phyloP scores from a whole-genome alignment of 352 stramenopile genomes.

The Globisporangium camurandrum region DNA sequence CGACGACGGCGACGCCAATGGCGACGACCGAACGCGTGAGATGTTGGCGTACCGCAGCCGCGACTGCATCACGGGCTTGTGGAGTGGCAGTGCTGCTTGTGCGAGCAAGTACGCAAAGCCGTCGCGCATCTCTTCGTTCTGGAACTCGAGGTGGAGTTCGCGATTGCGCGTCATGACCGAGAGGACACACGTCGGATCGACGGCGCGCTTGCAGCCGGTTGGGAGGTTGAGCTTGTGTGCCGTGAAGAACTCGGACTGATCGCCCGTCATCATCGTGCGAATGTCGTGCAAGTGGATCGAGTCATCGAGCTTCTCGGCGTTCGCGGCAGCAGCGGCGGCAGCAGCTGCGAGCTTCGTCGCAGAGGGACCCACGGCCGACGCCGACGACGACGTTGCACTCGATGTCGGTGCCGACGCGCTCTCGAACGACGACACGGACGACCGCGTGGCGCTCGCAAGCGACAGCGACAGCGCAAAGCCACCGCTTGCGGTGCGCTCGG shows the following conservation, averaged over 20 bases:
- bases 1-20: slow-evolving; percentile 5
- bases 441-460: slow-evolving; percentile 14
- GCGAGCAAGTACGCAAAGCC: slow-evolving; percentile 63
- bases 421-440: slow-evolving; percentile 20
- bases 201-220: slow-evolving; percentile 38
- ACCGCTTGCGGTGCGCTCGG: slow-evolving; percentile 56
- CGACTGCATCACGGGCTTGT: background rate
- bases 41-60: slow-evolving; percentile 11
- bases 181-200: slow-evolving; percentile 49
- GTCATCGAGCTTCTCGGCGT: slow-evolving; percentile 40
- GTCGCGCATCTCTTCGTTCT: slow-evolving; percentile 54
- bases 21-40: slow-evolving; percentile 9
- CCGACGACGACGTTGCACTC: background rate
- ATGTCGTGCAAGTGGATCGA: slow-evolving; percentile 59
- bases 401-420: slow-evolving; percentile 4
- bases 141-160: slow-evolving; percentile 65
- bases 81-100: slow-evolving; percentile 49
- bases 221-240: slow-evolving; percentile 30
- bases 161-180: slow-evolving; percentile 53
- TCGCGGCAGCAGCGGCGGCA: slow-evolving; percentile 9
- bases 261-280: slow-evolving; percentile 29
- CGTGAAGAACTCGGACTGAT: slow-evolving; percentile 51
- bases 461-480: slow-evolving; percentile 47
- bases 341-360: too few relatives aligned
- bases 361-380: too few relatives aligned